Base-by-base conservation (phyloP, 1,284 basidiomycete species). In the Ganoderma boninense region DNA sequence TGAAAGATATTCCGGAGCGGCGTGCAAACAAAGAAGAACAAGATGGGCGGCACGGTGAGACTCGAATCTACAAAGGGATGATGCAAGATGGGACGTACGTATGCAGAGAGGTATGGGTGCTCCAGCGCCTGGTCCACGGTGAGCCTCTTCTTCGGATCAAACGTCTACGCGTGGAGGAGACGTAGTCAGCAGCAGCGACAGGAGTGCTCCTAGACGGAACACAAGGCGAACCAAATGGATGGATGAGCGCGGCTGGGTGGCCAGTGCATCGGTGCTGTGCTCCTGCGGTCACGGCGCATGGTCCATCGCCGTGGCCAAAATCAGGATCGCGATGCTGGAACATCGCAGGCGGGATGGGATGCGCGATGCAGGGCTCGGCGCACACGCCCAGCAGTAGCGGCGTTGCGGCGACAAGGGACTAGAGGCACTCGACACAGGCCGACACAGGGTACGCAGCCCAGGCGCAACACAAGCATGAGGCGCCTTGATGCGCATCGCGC, bases 131-230 rank as follows among this genome's bases (percentile, higher is more conserved):
- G 89, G 75, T 96, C 92, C 65, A 96, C 95, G 1, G 92, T 92
- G 80, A 97, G 88, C 66, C 96, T 89, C 81, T 94, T 94, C 82
- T 91, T 91, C 1, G 95, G 96, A 74, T 97, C 95, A 79, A 97
- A 94, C 29, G 93, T 95, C 86, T 88, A 63, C 10, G 63, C 40
- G 67, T 38, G 38, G 38, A 38, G 6, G 38, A 38, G 38, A 38
- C 35, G 35, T 52, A 56, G 42, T 60, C 13, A 40, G 14, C 26
- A 44, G 44, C 2, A 10, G 40, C 38, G 40, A 66, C 43, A 69
- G 68, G 44, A 44, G 67, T 67, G 54, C 59, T 38, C 40, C n/a
- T 13, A 26, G 14, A 23, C 23, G 29, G 42, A 40, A n/a, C 61
- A 29, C 42, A 52, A n/a, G 18, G 11, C 11, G 40, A 49, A 18